Percentiles rank a stretch among this genome's conserved stretches.
phyloP scores from a whole-genome alignment of 208 protist species.

The Leishmania tropica region DNA sequence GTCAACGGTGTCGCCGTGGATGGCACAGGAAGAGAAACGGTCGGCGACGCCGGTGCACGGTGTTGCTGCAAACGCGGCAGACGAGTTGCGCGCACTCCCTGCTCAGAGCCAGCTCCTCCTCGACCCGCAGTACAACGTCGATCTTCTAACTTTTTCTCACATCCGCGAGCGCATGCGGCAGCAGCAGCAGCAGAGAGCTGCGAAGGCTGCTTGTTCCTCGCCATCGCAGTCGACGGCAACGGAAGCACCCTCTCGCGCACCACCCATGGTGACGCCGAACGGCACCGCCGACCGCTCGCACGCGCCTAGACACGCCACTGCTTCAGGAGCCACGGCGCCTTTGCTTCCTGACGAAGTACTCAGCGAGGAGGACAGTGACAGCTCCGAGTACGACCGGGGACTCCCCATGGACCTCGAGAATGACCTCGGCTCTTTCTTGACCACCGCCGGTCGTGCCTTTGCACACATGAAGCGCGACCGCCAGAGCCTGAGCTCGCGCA shows the following conservation, averaged over 20 bases:
- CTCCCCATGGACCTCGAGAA: background rate
- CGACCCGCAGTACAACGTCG: conserved; percentile 46
- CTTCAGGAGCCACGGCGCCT: background rate
- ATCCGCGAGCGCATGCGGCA: conserved; percentile 27
- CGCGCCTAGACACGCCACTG: background rate
- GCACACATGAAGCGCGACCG: conserved; percentile 22
- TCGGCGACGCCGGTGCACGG: background rate
- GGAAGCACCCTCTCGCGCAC: background rate
- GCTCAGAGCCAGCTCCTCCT: conserved; percentile 29
- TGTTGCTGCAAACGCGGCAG: background rate
- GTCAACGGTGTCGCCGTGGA: background rate
- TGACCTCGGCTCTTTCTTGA: conserved; percentile 22
- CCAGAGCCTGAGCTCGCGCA: background rate
- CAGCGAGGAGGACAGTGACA: background rate
- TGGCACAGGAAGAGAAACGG: background rate
- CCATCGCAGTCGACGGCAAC: background rate
- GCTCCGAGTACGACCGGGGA: background rate
- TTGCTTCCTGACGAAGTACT: background rate
- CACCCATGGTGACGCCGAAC: background rate
- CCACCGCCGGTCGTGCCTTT: conserved; percentile 19
- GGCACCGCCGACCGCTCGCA: too few species aligned
- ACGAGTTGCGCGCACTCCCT: conserved; percentile 3
- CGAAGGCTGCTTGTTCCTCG: background rate
- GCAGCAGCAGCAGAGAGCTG: conserved; percentile 10
- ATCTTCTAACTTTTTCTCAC: conserved; percentile 30